These are phyloP conservation scores for Stropharia rugosoannulata DNA, from an alignment of 768 basidiomycete genomes.

Conservation along the genomic window DNA sequence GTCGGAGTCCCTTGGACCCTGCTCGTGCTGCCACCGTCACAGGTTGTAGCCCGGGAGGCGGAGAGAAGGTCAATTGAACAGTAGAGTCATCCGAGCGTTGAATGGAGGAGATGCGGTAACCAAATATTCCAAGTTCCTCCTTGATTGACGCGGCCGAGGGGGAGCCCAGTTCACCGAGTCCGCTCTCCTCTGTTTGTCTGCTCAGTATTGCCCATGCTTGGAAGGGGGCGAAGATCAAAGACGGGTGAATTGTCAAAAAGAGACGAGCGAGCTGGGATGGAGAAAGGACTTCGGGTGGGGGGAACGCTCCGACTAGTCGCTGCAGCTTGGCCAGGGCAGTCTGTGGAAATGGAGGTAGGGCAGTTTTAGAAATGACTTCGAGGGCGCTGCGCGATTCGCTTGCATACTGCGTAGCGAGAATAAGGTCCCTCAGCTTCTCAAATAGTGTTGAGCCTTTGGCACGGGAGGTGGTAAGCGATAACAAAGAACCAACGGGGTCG, in stretches of 20 bases:
- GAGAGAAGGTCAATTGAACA: slow-evolving; percentile 42
- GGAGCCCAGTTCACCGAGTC: slow-evolving; percentile 51
- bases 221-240: slow-evolving; percentile 52
- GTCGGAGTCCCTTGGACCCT: slow-evolving; percentile 42
- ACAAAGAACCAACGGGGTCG: slow-evolving; percentile 54
- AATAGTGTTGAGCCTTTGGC: slow-evolving; percentile 27
- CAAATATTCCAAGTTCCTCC: slow-evolving; percentile 49
- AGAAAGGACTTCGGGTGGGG: slow-evolving; percentile 38
- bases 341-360: slow-evolving; percentile 64
- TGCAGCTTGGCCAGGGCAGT: slow-evolving; percentile 55
- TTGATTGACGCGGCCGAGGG: slow-evolving; percentile 40
- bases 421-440: slow-evolving; percentile 50
- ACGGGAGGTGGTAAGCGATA: slow-evolving; percentile 36
- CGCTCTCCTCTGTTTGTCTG: slow-evolving; percentile 52
- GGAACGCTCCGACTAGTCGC: slow-evolving; percentile 45
- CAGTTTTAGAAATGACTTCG: slow-evolving; percentile 50
- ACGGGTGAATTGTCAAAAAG: slow-evolving; percentile 59
- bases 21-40: slow-evolving; percentile 44
- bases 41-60: slow-evolving; percentile 22
- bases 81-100: slow-evolving; percentile 37
- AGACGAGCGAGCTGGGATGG: slow-evolving; percentile 53
- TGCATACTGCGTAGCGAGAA: slow-evolving; percentile 62
- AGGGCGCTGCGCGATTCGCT: slow-evolving; percentile 56
- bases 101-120: slow-evolving; percentile 45
- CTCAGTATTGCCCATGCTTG: slow-evolving; percentile 64